Base-by-base conservation (phyloP, 306 rosid species). In the Alnus rubra region DNA sequence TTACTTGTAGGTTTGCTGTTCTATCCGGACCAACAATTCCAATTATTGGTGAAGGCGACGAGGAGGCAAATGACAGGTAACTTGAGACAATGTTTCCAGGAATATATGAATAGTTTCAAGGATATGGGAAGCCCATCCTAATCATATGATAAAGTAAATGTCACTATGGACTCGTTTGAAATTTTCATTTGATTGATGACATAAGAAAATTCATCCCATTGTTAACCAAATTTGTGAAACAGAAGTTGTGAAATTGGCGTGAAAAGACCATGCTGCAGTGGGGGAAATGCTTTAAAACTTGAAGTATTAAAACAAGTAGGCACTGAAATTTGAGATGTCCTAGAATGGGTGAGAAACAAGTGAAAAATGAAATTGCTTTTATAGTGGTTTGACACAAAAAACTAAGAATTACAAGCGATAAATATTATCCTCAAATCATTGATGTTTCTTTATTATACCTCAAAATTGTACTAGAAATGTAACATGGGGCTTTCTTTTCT, bases 21-120 rank as follows among this genome's bases (percentile, higher is more conserved):
- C 89, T 95, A 55, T 90, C 96, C 45, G 99, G 99, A 76, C 99
- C 99, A 59, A 95, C 99, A 67, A 93, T 95, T 64, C 99, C 99
- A 68, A 93, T 95, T 70, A 95, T 95, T 28, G 99, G 99, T 9
- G 99, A 95, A 89, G 99, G 98, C 55, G 88, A 90, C 59, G 90
- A 74, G 73, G 98, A 95, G 93, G 98, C 99, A 75, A 95, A 95
- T 83, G 99, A 95, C 81, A 90, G 94, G 99, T 95, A 89, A 82
- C 50, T 15, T 79, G 79, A 77, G 74, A 51, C 31, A 60, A 5
- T 71, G 16, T 71, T 71, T 71, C 15, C 39, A 45, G 23, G n/a
- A 60, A 71, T 9, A 2, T 69, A 75, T 70, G 15, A 74, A 71
- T 76, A 59, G 60, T 75, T 77, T 30, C 52, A 19, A 33, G 49